Percentiles rank a stretch among this genome's conserved stretches.
phyloP scores from a whole-genome alignment of 164 flowering plant species.

The Warburgia ugandensis region DNA sequence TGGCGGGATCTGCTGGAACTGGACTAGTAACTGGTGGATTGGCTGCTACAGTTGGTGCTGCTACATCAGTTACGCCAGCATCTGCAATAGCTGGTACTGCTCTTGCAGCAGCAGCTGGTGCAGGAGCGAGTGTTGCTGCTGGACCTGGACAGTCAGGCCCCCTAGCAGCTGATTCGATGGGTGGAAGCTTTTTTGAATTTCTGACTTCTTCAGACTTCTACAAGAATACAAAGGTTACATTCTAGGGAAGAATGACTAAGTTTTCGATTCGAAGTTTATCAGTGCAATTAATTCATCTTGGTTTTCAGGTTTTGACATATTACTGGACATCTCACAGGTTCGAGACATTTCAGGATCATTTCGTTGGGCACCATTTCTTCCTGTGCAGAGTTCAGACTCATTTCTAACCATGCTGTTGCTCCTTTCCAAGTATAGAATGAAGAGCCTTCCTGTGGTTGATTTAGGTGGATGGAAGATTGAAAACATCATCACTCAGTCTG shows the following conservation, averaged over 20 bases:
- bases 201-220: conserved; percentile 76
- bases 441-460: conserved; percentile 93
- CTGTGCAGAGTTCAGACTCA: conserved; percentile 73
- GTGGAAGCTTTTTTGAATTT: conserved; percentile 70
- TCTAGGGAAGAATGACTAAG: not conserved
- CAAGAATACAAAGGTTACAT: conserved; percentile 69
- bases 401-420: conserved; percentile 87
- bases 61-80: not conserved
- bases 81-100: conserved; percentile 22
- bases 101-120: not conserved
- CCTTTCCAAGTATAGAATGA: conserved; percentile 95
- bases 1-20: conserved; percentile 4
- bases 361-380: conserved; percentile 99
- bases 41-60: not conserved
- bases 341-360: conserved; percentile 86
- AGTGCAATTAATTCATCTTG: not conserved
- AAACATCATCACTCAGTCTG: conserved; percentile 79
- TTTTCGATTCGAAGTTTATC: not conserved
- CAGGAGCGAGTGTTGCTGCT: not conserved
- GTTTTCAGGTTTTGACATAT: not conserved
- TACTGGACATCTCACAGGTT: conserved; percentile 42
- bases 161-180: conserved; percentile 15
- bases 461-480: conserved; percentile 63
- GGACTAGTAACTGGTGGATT: conserved; percentile 4
- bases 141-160: conserved; percentile 54